These are phyloP conservation scores for Ophidiomyces ophidiicola DNA, from an alignment of 2,329 filamentous ascomycete genomes.

Conservation along the genomic window DNA sequence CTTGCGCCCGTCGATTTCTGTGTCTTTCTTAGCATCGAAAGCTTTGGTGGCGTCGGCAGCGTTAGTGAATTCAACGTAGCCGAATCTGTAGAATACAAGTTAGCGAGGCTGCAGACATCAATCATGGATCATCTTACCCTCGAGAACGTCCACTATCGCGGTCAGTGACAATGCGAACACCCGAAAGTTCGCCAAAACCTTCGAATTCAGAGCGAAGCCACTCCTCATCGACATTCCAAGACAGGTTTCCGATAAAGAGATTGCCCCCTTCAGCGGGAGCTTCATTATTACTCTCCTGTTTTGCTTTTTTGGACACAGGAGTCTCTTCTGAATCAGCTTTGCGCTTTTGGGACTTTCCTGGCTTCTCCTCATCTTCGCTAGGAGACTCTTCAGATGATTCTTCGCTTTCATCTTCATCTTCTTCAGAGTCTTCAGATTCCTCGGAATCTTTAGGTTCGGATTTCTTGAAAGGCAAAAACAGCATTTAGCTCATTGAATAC, in stretches of 20 bases:
- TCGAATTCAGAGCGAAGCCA: slow-evolving; percentile 71
- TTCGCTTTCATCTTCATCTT: slow-evolving; percentile 15
- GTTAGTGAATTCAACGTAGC: slow-evolving; percentile 76
- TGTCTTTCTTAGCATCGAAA: slow-evolving; percentile 59
- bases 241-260: slow-evolving; percentile 80
- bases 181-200: slow-evolving; percentile 58
- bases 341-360: slow-evolving; percentile 32
- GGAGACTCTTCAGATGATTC: slow-evolving; percentile 27
- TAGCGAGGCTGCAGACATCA: not conserved
- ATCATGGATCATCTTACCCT: slow-evolving; percentile 41
- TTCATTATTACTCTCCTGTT: slow-evolving; percentile 39
- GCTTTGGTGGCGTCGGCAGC: slow-evolving; percentile 58
- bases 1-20: slow-evolving; percentile 59
- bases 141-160: slow-evolving; percentile 70
- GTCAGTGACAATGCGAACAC: slow-evolving; percentile 73
- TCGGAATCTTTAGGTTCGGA: slow-evolving; percentile 13
- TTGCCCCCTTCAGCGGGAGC: slow-evolving; percentile 44
- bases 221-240: slow-evolving; percentile 82
- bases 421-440: slow-evolving; percentile 15
- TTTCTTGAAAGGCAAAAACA: slow-evolving; percentile 4
- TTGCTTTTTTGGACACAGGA: slow-evolving; percentile 48
- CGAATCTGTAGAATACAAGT: slow-evolving; percentile 46
- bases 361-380: slow-evolving; percentile 20
- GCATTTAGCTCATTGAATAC: not conserved
- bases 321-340: slow-evolving; percentile 36